Percentiles rank a stretch among this genome's conserved stretches.
Conservation (phyloP, 2,329 filamentous ascomycete species). For the Fonsecaea monophora region DNA sequence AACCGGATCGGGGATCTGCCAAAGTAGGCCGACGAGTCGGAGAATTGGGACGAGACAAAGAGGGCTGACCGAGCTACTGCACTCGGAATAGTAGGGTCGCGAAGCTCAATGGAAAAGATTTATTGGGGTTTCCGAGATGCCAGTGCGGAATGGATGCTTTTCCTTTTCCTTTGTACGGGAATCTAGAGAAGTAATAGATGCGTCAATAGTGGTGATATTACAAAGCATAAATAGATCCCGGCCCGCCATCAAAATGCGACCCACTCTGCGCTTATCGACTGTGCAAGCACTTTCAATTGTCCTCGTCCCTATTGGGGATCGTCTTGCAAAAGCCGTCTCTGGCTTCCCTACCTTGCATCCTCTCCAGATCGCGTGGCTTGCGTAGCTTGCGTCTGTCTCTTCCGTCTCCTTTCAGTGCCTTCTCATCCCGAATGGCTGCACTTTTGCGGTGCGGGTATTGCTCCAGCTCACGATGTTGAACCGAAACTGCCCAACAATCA, state of each 20-base stretch:
- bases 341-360: conserved; percentile 21
- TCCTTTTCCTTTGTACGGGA: neutral
- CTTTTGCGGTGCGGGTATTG: neutral
- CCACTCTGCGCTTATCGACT: neutral
- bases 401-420: neutral
- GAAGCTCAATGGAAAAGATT: neutral
- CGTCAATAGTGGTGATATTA: neutral
- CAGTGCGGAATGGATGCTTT: neutral
- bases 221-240: neutral
- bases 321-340: neutral
- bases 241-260: neutral
- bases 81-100: conserved; percentile 5
- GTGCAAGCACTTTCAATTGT: conserved; percentile 1
- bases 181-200: neutral
- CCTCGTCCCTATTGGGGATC: conserved; percentile 3
- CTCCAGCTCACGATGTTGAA: conserved; percentile 31
- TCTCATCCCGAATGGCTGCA: neutral
- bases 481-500: conserved; percentile 23
- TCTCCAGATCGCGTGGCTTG: conserved; percentile 17
- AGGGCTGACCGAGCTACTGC: conserved; percentile 10
- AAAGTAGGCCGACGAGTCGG: neutral
- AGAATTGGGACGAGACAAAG: neutral
- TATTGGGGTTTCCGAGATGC: neutral
- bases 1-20: conserved; percentile 5
- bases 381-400: conserved; percentile 7